These are phyloP conservation scores for Metahyphopichia silvanorum DNA, from an alignment of 805 yeast species.

Conservation along the genomic window DNA sequence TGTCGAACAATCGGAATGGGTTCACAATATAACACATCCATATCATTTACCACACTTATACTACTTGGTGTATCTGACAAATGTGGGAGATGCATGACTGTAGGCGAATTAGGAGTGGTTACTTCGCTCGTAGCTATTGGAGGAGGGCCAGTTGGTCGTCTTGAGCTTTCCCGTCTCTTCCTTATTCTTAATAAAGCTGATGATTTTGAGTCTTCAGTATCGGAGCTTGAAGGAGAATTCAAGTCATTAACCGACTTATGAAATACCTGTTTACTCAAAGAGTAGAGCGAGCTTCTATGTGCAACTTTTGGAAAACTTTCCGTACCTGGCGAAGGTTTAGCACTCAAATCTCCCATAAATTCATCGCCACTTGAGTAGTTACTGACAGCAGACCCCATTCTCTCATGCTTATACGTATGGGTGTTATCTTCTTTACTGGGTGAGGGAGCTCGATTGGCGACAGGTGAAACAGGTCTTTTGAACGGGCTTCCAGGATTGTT, in stretches of 20 bases:
- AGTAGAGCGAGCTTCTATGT: conserved; percentile 20
- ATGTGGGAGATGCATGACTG: conserved; percentile 7
- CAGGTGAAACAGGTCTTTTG: conserved; percentile 48
- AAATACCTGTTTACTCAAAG: conserved; percentile 23
- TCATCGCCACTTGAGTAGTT: conserved; percentile 33
- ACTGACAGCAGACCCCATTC: conserved; percentile 29
- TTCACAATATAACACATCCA: conserved; percentile 80
- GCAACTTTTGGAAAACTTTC: conserved; percentile 1
- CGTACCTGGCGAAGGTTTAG: conserved; percentile 11
- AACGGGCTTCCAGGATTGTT: conserved; percentile 32
- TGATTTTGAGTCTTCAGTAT: conserved; percentile 55
- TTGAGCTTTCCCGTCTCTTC: conserved; percentile 52
- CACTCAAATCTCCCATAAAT: conserved; percentile 7
- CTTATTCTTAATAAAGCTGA: conserved; percentile 52
- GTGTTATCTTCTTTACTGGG: conserved; percentile 17
- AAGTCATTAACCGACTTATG: conserved; percentile 15
- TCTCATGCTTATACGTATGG: conserved; percentile 20
- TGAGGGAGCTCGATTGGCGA: conserved; percentile 20
- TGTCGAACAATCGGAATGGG: conserved; percentile 81
- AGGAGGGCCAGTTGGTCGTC: conserved; percentile 27
- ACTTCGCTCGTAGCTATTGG: conserved; percentile 8
- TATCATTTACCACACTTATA: conserved; percentile 15
- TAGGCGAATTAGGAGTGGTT: conserved; percentile 7
- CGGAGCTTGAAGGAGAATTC: conserved; percentile 59
- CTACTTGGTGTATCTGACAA: too few relatives aligned